These are phyloP conservation scores for Talaromyces adpressus DNA, from an alignment of 495 filamentous ascomycete genomes.

Conservation along the genomic window DNA sequence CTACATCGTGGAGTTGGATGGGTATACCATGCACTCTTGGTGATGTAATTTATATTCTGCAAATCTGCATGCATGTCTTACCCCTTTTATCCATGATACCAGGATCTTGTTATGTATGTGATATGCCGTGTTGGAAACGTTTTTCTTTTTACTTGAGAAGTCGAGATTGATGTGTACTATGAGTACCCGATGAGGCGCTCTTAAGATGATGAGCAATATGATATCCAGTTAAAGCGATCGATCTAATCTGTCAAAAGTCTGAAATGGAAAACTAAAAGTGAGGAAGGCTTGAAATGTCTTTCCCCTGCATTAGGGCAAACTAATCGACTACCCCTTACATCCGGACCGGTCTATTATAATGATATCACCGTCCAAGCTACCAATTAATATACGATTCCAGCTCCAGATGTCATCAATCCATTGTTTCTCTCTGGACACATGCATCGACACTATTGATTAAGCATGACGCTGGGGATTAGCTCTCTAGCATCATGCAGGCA, in stretches of 20 bases:
- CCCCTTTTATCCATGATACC: background rate
- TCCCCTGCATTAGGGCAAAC: conserved; percentile 2
- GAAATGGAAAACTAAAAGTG: background rate
- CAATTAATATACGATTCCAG: background rate
- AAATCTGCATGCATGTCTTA: background rate
- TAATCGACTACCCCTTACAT: background rate
- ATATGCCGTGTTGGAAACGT: background rate
- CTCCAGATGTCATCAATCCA: background rate
- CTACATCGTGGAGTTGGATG: background rate
- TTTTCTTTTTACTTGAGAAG: background rate
- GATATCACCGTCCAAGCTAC: background rate
- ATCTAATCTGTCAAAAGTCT: background rate
- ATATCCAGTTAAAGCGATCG: background rate
- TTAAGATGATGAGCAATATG: background rate
- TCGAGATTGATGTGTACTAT: no score
- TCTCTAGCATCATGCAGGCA: background rate
- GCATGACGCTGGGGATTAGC: background rate
- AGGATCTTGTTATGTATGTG: background rate
- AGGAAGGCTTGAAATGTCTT: background rate
- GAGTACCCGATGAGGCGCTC: background rate
- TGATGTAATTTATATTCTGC: background rate
- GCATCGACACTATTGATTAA: background rate
- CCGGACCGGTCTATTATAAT: background rate
- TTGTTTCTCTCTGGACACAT: background rate
- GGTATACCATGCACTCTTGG: background rate